Evolutionary conservation across 2,329 filamentous ascomycete species (phyloP).

Genomic region (Paraphaeosphaeria minitans): DNA sequence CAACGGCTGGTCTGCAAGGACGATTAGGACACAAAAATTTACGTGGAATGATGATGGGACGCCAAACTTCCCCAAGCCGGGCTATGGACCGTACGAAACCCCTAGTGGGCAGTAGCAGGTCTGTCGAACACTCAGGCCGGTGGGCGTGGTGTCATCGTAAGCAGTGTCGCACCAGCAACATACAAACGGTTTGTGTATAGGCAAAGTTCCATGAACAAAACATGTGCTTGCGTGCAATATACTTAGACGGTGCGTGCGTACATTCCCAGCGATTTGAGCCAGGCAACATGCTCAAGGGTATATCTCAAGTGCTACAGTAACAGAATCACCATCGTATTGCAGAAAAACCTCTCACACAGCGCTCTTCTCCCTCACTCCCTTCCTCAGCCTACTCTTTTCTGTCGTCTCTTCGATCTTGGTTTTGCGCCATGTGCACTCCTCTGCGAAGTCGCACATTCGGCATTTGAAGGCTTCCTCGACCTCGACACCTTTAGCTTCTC

Average conservation of each 20-base stretch:
- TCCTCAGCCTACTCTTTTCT: constrained; percentile 41
- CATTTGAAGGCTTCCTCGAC: constrained; percentile 92
- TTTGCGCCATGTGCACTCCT: constrained; percentile 77
- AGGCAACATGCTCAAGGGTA: background rate
- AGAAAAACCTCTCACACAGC: constrained; percentile 24
- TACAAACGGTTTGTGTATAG: no score
- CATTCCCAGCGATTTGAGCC: no score
- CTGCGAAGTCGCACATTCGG: constrained; percentile 78
- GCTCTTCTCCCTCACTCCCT: constrained; percentile 28
- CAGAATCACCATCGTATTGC: background rate
- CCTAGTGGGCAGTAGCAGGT: constrained; percentile 34
- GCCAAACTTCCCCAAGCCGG: constrained; percentile 55
- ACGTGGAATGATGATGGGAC: constrained; percentile 55
- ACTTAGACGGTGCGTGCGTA: background rate
- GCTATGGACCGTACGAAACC: constrained; percentile 54
- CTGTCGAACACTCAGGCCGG: background rate
- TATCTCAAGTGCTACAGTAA: background rate
- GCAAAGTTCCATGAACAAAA: no score
- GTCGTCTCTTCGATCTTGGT: constrained; percentile 67
- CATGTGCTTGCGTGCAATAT: background rate
- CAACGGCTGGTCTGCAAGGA: constrained; percentile 54
- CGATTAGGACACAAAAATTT: constrained; percentile 57
- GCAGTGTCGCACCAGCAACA: background rate
- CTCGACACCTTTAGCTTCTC: constrained; percentile 73
- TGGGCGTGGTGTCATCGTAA: background rate